A percentile compares a stretch with the other conserved stretches of the same genome.
Evolutionary conservation across 441 rosid genomes (phyloP).

Genomic region (Macaranga tanarius): DNA sequence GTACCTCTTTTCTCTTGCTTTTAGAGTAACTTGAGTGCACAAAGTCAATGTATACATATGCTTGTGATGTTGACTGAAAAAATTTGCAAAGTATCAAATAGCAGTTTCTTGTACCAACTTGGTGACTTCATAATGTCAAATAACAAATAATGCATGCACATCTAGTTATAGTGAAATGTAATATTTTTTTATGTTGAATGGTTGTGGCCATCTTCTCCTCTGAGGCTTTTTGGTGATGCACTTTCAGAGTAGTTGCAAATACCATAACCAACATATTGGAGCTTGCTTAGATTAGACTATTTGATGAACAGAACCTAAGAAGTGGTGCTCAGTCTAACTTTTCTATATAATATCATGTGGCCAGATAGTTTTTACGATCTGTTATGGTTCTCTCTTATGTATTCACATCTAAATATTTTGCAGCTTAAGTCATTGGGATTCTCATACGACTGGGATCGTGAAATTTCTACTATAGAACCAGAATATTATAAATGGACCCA

Average conservation of each 20-base stretch:
- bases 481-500: slow-evolving; percentile 94
- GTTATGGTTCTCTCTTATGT: not conserved
- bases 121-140: not conserved
- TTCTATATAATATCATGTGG: not conserved
- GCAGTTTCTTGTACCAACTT: not conserved
- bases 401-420: slow-evolving; percentile 27
- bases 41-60: not conserved
- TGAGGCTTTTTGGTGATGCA: not conserved
- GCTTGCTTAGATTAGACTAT: not conserved
- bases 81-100: slow-evolving; percentile 2
- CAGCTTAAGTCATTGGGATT: slow-evolving; percentile 94
- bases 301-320: not conserved
- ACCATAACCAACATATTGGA: not conserved
- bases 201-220: not conserved
- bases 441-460: slow-evolving; percentile 98
- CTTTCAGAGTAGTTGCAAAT: not conserved
- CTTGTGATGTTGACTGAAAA: not conserved
- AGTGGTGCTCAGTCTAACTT: not conserved
- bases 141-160: not conserved
- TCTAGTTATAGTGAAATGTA: not conserved
- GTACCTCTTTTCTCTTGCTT: not conserved
- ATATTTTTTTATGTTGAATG: not conserved
- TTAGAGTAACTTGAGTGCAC: slow-evolving; percentile 1
- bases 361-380: not conserved
- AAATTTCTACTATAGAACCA: slow-evolving; percentile 90